Evolutionary conservation across 148 eudicot genomes (phyloP), one percentile per base, ranked within the genome.

Genomic region (Amaranthus palmeri): DNA sequence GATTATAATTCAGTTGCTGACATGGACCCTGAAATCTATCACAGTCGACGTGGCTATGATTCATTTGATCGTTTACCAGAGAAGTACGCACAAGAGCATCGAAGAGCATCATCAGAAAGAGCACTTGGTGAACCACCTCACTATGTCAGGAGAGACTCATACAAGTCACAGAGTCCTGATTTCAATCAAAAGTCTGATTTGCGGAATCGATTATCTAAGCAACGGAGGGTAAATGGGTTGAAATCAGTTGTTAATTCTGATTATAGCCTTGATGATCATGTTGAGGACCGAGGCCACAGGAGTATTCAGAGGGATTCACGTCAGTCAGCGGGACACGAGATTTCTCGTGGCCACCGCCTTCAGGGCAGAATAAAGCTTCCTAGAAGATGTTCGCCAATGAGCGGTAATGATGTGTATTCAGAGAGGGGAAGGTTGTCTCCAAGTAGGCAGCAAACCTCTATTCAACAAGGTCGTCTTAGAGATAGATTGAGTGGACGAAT

Each of bases 301-400:
- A 79, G 79, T 69, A 67, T 82, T 51, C 82, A 76, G 52, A 84
- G 89, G 80, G 93, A 86, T 13, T 56, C 74, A 4, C 83, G 76
- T 61, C 74, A 75, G 68, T 68, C 86, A 49, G 79, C 86, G 6
- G 41, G 71, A 45, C 87, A 58, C 13, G 96, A 84, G 72, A 79
- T 82, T 73, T 59, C 86, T n/a, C 65, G 83, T 54, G 73, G 90
- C 73, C 75, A 85, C 71, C 96, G 98, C 49, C 88, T 93, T 57
- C 87, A 88, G 44, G 98, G 97, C 61, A 86, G 98, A 75, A 87
- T 93, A 78, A 86, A 81, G 74, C 83, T 89, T 79, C 93, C 92
- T 0, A 77, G 86, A 67, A 83, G 83, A 77, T 81, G 81, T 43
- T 79, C 96, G 73, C 85, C 88, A 3, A 8, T 64, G 40, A 25